Conservation (phyloP, 805 yeast species). For the Lipomyces mesembrius region DNA sequence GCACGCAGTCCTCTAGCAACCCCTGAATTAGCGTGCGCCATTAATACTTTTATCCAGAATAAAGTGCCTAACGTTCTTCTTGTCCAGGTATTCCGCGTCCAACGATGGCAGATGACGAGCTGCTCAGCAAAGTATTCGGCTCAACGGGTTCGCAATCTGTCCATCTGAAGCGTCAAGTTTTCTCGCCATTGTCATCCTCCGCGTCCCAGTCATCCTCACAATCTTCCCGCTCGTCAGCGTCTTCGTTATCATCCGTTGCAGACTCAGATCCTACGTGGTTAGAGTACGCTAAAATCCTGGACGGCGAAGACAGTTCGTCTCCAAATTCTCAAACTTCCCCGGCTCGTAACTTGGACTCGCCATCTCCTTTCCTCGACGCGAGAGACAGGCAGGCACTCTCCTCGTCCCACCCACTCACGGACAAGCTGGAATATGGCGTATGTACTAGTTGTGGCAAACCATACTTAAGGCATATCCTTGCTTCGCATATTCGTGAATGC, state of each 20-base stretch:
- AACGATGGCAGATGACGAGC: slow-evolving; percentile 19
- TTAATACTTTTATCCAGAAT: not conserved
- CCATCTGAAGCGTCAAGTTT: slow-evolving; percentile 4
- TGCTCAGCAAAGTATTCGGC: slow-evolving; percentile 28
- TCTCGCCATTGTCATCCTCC: slow-evolving; percentile 10
- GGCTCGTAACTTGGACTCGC: slow-evolving; percentile 12
- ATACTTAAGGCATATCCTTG: slow-evolving; percentile 48
- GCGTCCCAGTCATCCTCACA: slow-evolving; percentile 27
- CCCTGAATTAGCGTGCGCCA: not conserved
- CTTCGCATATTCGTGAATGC: slow-evolving; percentile 51
- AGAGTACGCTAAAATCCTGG: slow-evolving; percentile 30
- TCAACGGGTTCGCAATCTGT: slow-evolving; percentile 10
- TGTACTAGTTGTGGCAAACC: slow-evolving; percentile 57
- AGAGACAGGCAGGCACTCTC: slow-evolving; percentile 30
- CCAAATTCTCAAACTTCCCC: not conserved
- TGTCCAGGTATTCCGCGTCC: not conserved
- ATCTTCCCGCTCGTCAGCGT: slow-evolving; percentile 21
- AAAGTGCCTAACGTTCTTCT: not conserved
- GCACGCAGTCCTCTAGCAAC: not conserved
- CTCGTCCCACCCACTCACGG: slow-evolving; percentile 47
- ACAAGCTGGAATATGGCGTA: slow-evolving; percentile 51
- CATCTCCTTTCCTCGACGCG: slow-evolving; percentile 28
- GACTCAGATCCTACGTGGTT: slow-evolving; percentile 30
- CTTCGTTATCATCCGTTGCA: slow-evolving; percentile 22
- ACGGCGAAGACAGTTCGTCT: slow-evolving; percentile 15